phyloP scores from a whole-genome alignment of 768 basidiomycete species.

The Podaxis sp. region DNA sequence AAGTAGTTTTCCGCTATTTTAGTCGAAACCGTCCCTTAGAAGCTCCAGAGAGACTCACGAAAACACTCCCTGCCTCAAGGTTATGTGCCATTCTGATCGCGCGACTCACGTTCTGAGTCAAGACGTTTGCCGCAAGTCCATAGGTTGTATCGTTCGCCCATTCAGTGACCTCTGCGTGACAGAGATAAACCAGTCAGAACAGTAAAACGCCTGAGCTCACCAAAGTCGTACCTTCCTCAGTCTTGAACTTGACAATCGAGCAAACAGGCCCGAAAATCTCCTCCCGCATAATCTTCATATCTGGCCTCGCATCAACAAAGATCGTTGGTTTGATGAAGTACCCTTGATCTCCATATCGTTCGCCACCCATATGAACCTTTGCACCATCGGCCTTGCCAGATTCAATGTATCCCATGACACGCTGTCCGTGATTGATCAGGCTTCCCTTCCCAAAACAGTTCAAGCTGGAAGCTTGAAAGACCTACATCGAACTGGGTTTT shows the following conservation, averaged over 20 bases:
- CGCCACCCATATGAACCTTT: constrained; percentile 15
- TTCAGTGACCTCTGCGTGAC: constrained; percentile 34
- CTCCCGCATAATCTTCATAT: constrained; percentile 74
- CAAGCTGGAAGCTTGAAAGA: background rate
- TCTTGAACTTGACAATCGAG: constrained; percentile 74
- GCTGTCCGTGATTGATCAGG: background rate
- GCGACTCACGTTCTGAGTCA: constrained; percentile 63
- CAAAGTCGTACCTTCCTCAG: constrained; percentile 40
- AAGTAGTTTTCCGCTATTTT: background rate
- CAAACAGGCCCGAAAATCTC: constrained; percentile 20
- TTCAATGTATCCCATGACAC: constrained; percentile 42
- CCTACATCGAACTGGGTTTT: constrained; percentile 53
- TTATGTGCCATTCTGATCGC: constrained; percentile 62
- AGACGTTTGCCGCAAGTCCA: constrained; percentile 78
- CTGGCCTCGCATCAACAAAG: constrained; percentile 61
- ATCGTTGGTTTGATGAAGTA: constrained; percentile 78
- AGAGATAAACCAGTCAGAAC: background rate
- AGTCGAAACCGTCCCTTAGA: constrained; percentile 40
- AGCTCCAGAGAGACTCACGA: constrained; percentile 56
- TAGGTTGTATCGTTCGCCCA: constrained; percentile 76
- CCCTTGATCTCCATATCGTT: constrained; percentile 25
- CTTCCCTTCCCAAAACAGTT: background rate
- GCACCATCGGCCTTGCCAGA: constrained; percentile 22
- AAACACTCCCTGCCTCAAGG: constrained; percentile 17
- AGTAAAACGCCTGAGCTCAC: background rate